These are phyloP conservation scores for Aureobasidium vineae DNA, from an alignment of 2,329 filamentous ascomycete species.

Conservation along the genomic window DNA sequence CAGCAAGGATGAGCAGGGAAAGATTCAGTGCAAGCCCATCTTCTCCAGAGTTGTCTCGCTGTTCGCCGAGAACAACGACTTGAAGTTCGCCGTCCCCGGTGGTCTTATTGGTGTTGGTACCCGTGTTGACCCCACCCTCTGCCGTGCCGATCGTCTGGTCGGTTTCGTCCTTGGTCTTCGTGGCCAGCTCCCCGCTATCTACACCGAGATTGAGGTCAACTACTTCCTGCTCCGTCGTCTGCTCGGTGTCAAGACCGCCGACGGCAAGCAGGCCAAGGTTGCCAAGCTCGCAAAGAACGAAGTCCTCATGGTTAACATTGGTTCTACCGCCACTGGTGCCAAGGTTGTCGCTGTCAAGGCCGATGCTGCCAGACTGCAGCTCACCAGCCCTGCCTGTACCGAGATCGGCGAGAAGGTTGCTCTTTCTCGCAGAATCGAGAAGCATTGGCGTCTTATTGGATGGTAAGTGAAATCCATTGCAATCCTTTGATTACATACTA, in stretches of 20 bases:
- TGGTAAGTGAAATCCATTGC: constrained; percentile 52
- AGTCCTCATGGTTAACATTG: constrained; percentile 99
- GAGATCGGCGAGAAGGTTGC: constrained; percentile 98
- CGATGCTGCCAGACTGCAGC: constrained; percentile 90
- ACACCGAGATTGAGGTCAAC: constrained; percentile 98
- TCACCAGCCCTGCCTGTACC: constrained; percentile 84
- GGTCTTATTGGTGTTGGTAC: constrained; percentile 97
- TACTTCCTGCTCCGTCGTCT: constrained; percentile 96
- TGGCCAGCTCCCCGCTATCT: constrained; percentile 91
- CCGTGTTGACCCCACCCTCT: constrained; percentile 93
- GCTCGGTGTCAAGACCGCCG: constrained; percentile 93
- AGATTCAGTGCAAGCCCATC: constrained; percentile 95
- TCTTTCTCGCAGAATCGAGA: constrained; percentile 92
- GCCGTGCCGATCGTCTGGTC: constrained; percentile 97
- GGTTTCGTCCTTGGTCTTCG: constrained; percentile 96
- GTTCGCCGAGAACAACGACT: constrained; percentile 96
- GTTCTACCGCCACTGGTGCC: constrained; percentile 92
- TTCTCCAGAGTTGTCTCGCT: constrained; percentile 92
- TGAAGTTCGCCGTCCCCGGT: constrained; percentile 97
- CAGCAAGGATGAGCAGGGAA: constrained; percentile 87
- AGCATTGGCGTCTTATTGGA: constrained; percentile 95
- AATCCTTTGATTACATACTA: neutral
- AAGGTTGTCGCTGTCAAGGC: constrained; percentile 97
- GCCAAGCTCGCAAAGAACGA: constrained; percentile 98
- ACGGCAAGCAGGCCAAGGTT: constrained; percentile 99